phyloP scores from a whole-genome alignment of 1,139 yeast genomes.

The Nematodospora anomalae region DNA sequence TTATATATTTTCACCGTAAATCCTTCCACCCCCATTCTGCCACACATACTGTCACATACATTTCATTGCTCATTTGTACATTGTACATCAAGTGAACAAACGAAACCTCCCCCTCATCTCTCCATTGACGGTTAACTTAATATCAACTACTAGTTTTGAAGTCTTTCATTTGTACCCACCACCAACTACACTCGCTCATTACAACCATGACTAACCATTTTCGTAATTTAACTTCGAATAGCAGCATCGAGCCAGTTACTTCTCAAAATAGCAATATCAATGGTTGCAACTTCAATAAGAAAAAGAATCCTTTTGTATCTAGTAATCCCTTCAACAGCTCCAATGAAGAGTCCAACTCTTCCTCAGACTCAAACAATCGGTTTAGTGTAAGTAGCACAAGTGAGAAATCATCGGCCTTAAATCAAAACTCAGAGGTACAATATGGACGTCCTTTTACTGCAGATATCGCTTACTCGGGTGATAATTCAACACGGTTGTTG shows the following conservation, averaged over 20 bases:
- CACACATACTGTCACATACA: too few species aligned
- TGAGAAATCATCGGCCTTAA: not conserved
- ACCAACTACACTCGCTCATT: too few species aligned
- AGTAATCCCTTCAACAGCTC: constrained; percentile 3
- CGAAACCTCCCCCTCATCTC: too few species aligned
- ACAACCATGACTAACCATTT: not conserved
- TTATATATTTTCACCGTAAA: too few species aligned
- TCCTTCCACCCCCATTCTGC: too few species aligned
- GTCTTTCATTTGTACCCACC: too few species aligned
- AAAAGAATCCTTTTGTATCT: not conserved
- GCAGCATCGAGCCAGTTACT: not conserved
- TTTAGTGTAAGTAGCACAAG: not conserved
- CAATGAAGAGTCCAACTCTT: not conserved
- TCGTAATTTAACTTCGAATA: not conserved
- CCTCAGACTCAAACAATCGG: not conserved
- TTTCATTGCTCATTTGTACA: too few species aligned
- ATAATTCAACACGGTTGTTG: not conserved
- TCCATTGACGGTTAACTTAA: too few species aligned
- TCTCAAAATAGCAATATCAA: not conserved
- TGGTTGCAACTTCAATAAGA: not conserved
- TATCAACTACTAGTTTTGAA: too few species aligned
- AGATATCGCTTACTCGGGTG: not conserved
- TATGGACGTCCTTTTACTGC: constrained; percentile 5
- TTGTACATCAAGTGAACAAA: too few species aligned
- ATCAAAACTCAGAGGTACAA: not conserved